Evolutionary conservation across 1,139 yeast species (phyloP).

Genomic region (Yamadazyma blattariae): DNA sequence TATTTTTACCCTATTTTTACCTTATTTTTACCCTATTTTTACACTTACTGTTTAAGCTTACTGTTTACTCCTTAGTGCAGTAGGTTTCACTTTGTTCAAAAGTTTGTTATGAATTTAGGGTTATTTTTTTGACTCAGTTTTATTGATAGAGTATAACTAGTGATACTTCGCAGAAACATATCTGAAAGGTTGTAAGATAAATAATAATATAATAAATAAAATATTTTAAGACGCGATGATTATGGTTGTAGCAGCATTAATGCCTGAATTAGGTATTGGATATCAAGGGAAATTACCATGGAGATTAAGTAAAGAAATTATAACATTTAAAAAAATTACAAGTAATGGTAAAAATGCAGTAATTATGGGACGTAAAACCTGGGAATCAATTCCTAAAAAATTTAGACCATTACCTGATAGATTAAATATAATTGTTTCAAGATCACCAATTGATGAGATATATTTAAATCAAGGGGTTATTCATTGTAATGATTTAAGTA

Average conservation of each 20-base stretch:
- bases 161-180: too few relatives aligned
- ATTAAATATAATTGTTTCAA: conserved; percentile 70
- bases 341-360: conserved; percentile 64
- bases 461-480: conserved; percentile 19
- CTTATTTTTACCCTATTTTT: too few relatives aligned
- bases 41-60: too few relatives aligned
- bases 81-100: too few relatives aligned
- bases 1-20: too few relatives aligned
- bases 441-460: conserved; percentile 19
- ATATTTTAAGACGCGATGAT: conserved; percentile 38
- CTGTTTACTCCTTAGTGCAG: too few relatives aligned
- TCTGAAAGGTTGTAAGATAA: too few relatives aligned
- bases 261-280: conserved; percentile 85
- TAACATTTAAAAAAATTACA: conserved; percentile 77
- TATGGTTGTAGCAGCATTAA: conserved; percentile 79
- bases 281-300: conserved; percentile 81
- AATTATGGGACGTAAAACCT: conserved; percentile 93
- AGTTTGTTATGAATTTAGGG: too few relatives aligned
- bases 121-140: too few relatives aligned
- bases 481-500: conserved; percentile 38
- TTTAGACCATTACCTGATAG: conserved; percentile 83
- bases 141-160: too few relatives aligned
- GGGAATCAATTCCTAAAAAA: conserved; percentile 86
- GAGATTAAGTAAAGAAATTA: conserved; percentile 82
- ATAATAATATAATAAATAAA: too few relatives aligned